Base-by-base conservation (phyloP, 208 protist species). In the Leishmania aethiopica region DNA sequence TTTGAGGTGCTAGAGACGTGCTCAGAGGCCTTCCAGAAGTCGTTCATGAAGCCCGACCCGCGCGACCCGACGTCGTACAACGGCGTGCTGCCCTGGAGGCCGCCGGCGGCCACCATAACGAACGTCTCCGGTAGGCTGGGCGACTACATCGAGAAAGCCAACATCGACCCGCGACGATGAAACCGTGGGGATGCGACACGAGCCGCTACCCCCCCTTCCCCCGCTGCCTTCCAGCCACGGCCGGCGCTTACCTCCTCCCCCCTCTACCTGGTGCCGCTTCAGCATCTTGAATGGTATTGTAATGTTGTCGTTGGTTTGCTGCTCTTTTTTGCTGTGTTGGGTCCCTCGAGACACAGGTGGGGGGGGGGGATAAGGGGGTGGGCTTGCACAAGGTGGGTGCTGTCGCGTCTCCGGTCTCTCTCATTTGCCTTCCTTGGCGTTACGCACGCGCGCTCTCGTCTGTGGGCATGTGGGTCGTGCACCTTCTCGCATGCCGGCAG, bases 51-150 rank as follows among this genome's bases (percentile, higher is more conserved):
- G 67, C 91, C 92, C 25, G 88, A 97, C 79, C 94, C 94, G 35
- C 90, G 86, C 28, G 94, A 97, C 64, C 94, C 94, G 13, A 90
- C 93, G 28, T 95, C 91, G 59, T 97, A 97, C 86, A 84, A 96
- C 72, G 88, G 89, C 3, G 71, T 90, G 4, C 85, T 93, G 47
- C 92, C 92, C n/a, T 88, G 89, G 84, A 88, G 92, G 1, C 88
- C 86, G 10, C 89, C 91, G 13, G 88, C 87, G 57, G 78, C 82
- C 40, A 80, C 87, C 28, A 88, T 96, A 67, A 95, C 91, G 62
- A 95, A 96, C 83, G 76, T 96, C 22, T 93, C 88, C 11, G 90
- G 90, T 0, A 81, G 74, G 32, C 78, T 90, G 66, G 77, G 32
- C 59, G 40, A 86, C 71, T 76, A 67, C 53, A 78, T 62, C 15